Evolutionary conservation across 495 filamentous ascomycete genomes (phyloP).

Genomic region (Penicillium manginii): DNA sequence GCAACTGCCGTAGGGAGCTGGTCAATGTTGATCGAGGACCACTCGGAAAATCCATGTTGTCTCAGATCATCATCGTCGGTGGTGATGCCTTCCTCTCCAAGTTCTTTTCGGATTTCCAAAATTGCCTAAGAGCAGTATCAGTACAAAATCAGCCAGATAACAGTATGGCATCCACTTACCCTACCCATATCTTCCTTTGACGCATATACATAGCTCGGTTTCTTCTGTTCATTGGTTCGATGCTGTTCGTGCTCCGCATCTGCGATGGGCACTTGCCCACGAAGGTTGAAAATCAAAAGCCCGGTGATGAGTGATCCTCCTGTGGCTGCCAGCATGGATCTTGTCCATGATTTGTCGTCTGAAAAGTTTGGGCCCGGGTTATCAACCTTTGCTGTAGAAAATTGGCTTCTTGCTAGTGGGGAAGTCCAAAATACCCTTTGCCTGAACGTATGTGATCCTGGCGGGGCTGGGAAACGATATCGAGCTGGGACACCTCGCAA

Average conservation of each 20-base stretch:
- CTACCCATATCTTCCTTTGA: background rate
- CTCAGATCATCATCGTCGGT: constrained; percentile 78
- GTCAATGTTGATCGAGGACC: constrained; percentile 83
- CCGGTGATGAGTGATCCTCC: background rate
- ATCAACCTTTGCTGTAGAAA: background rate
- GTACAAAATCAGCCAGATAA: background rate
- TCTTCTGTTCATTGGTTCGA: background rate
- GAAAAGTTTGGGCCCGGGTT: background rate
- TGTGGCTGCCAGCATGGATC: background rate
- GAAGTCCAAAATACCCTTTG: background rate
- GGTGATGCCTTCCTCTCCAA: constrained; percentile 19
- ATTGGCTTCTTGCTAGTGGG: background rate
- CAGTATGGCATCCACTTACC: background rate
- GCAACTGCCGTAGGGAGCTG: constrained; percentile 77
- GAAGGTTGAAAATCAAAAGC: background rate
- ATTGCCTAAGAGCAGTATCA: constrained; percentile 8
- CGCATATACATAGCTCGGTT: background rate
- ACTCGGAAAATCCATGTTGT: constrained; percentile 85
- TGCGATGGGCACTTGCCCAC: background rate
- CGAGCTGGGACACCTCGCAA: background rate
- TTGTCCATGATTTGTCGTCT: background rate
- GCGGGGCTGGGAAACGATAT: background rate
- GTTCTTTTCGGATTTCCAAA: constrained; percentile 7
- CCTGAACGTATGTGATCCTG: background rate
- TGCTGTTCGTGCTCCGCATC: background rate